Evolutionary conservation across 805 yeast genomes (phyloP).

Genomic region (Saccharomyces paradoxus): DNA sequence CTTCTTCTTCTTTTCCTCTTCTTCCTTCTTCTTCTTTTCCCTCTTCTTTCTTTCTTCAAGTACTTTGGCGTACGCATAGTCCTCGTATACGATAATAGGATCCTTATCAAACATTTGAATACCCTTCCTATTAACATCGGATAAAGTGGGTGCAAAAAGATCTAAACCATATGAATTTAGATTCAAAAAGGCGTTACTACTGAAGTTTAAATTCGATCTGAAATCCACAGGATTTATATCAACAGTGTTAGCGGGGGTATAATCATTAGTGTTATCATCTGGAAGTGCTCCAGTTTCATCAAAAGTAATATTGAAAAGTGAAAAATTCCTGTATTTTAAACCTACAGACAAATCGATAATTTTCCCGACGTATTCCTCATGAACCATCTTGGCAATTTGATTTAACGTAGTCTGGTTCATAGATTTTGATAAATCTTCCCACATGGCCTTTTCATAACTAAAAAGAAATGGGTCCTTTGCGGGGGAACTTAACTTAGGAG

Average conservation of each 20-base stretch:
- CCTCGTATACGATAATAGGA: not conserved
- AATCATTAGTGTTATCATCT: not conserved
- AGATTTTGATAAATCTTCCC: constrained; percentile 7
- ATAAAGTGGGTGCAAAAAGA: constrained; percentile 1
- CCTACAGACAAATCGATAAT: constrained; percentile 8
- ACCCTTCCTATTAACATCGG: not conserved
- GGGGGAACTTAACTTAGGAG: constrained; percentile 9
- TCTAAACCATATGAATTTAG: not conserved
- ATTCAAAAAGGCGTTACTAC: not conserved
- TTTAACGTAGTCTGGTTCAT: constrained; percentile 3
- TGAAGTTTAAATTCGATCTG: not conserved
- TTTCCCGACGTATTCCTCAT: constrained; percentile 6
- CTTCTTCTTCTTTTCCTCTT: constrained; percentile 8
- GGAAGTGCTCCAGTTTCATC: not conserved
- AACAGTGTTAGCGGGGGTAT: not conserved
- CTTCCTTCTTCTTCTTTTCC: constrained; percentile 2
- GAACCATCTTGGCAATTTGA: constrained; percentile 5
- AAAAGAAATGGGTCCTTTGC: constrained; percentile 17
- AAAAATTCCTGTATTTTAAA: constrained; percentile 6
- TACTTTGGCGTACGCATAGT: not conserved
- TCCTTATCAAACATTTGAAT: constrained; percentile 2
- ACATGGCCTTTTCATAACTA: constrained; percentile 11
- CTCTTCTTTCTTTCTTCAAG: constrained; percentile 4
- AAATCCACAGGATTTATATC: not conserved
- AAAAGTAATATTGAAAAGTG: constrained; percentile 7